phyloP scores from a whole-genome alignment of 495 filamentous ascomycete genomes.

The Hypoxylon rickii region DNA sequence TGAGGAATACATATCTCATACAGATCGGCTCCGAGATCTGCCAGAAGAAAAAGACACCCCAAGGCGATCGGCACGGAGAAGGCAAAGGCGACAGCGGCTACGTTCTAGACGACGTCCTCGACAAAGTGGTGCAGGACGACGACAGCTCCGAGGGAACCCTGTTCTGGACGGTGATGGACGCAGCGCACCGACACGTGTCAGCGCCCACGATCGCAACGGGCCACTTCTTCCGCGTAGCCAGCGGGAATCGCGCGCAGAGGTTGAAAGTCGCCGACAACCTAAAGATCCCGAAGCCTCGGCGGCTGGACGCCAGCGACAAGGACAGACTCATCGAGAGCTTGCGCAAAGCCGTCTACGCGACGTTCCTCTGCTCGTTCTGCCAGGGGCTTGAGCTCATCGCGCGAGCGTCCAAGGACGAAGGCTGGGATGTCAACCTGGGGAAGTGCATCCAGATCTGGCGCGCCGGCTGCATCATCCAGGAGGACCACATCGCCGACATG shows the following conservation, averaged over 20 bases:
- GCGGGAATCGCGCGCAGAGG: constrained; percentile 63
- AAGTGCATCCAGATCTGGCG: constrained; percentile 72
- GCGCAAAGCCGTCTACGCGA: constrained; percentile 62
- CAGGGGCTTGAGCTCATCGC: constrained; percentile 72
- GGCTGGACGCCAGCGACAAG: constrained; percentile 47
- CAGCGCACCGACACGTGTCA: constrained; percentile 64
- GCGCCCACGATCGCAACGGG: constrained; percentile 66
- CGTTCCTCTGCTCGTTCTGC: constrained; percentile 66
- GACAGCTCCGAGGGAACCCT: constrained; percentile 72
- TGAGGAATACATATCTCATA: constrained; percentile 66
- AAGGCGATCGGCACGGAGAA: constrained; percentile 19
- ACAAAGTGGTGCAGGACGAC: constrained; percentile 78
- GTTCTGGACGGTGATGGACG: constrained; percentile 66
- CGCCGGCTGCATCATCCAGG: constrained; percentile 73
- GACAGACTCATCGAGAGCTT: constrained; percentile 62
- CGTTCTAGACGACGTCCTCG: constrained; percentile 68
- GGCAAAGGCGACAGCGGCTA: constrained; percentile 49
- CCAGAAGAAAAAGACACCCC: constrained; percentile 37
- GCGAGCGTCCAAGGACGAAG: constrained; percentile 61
- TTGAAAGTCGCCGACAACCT: constrained; percentile 42
- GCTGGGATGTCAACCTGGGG: constrained; percentile 65
- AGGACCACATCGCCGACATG: constrained; percentile 67
- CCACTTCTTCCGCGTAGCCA: constrained; percentile 69
- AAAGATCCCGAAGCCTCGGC: constrained; percentile 48
- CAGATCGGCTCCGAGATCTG: constrained; percentile 69